These are phyloP conservation scores for Betula pendula DNA, from an alignment of 306 rosid genomes.

Conservation along the genomic window DNA sequence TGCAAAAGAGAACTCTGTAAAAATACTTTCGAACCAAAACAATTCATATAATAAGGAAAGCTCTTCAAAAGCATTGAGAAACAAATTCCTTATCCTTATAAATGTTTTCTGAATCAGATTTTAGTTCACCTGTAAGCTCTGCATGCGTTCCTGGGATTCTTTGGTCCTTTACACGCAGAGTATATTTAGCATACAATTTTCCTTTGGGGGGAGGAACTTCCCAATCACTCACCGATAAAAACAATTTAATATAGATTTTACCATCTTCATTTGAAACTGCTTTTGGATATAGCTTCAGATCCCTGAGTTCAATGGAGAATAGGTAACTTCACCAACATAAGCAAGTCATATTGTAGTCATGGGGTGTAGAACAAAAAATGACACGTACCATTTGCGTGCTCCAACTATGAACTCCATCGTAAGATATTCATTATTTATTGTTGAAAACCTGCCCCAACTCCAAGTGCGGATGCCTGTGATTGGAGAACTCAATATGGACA, in stretches of 20 bases:
- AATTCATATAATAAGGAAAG: neutral
- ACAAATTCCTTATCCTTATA: no score
- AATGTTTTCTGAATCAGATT: no score
- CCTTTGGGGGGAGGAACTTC: slow-evolving; percentile 1
- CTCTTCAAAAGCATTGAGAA: neutral
- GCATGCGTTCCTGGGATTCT: neutral
- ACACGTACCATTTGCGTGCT: slow-evolving; percentile 12
- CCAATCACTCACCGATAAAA: neutral
- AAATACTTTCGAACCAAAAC: no score
- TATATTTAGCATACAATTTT: slow-evolving; percentile 4
- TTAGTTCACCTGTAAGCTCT: neutral
- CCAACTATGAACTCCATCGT: neutral
- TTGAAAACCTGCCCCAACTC: neutral
- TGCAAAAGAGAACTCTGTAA: neutral
- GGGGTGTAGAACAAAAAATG: neutral
- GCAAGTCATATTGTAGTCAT: neutral
- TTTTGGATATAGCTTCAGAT: neutral
- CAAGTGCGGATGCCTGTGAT: neutral
- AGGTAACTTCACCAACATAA: neutral
- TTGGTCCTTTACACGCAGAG: slow-evolving; percentile 5
- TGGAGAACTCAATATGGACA: slow-evolving; percentile 4
- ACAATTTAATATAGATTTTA: neutral
- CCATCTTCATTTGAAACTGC: neutral
- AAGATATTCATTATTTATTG: neutral
- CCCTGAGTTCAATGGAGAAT: neutral